A percentile compares a stretch with the other conserved stretches of the same genome.
These are phyloP conservation scores for Pleurotus citrinopileatus DNA, from an alignment of 768 basidiomycete genomes.

Conservation along the genomic window DNA sequence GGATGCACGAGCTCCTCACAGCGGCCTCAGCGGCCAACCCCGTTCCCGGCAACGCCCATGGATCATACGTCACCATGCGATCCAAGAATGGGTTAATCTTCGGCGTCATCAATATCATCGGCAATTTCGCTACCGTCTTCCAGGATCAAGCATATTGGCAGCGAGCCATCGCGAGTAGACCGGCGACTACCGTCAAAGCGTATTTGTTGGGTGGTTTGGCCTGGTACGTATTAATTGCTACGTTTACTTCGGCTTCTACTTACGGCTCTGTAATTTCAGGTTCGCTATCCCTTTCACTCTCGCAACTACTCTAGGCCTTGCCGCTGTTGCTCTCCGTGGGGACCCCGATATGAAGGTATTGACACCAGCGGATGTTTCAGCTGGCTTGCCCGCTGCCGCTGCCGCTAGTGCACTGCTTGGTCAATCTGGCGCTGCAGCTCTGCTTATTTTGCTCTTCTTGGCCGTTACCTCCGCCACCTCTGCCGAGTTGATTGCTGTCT, in stretches of 20 bases:
- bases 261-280: constrained; percentile 27
- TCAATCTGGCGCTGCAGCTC: constrained; percentile 71
- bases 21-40: constrained; percentile 52
- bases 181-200: constrained; percentile 84
- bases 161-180: constrained; percentile 84
- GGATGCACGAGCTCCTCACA: constrained; percentile 81
- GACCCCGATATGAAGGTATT: constrained; percentile 51
- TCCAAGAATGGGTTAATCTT: constrained; percentile 70
- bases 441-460: constrained; percentile 82
- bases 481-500: constrained; percentile 92
- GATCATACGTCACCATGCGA: constrained; percentile 81
- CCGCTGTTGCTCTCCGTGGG: constrained; percentile 77
- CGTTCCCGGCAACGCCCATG: constrained; percentile 78
- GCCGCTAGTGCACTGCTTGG: constrained; percentile 83
- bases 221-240: constrained; percentile 64
- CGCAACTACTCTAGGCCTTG: constrained; percentile 83
- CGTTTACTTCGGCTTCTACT: not conserved
- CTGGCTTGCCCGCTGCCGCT: constrained; percentile 84
- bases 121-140: constrained; percentile 64
- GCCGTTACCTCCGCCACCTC: constrained; percentile 84
- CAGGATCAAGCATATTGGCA: constrained; percentile 86
- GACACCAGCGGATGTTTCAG: constrained; percentile 67
- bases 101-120: constrained; percentile 84
- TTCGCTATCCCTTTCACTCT: constrained; percentile 87
- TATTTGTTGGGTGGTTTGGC: constrained; percentile 87